phyloP scores from a whole-genome alignment of 2,329 filamentous ascomycete species.

The Fusarium sp. region DNA sequence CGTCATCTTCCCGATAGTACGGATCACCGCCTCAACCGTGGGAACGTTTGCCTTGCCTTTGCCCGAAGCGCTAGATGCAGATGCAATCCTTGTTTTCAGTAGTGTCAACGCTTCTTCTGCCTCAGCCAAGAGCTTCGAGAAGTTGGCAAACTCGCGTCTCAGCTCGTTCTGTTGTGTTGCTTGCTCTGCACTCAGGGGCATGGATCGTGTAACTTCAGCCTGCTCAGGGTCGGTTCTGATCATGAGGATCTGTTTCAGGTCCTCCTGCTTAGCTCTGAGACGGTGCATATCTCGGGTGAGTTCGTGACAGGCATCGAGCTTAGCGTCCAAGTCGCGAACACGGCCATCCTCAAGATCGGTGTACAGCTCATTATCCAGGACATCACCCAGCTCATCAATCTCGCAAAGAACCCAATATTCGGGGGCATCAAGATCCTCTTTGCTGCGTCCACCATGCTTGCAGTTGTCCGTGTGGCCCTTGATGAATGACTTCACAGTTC shows the following conservation, averaged over 20 bases:
- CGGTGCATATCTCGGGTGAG: conserved; percentile 76
- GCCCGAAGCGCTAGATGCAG: conserved; percentile 62
- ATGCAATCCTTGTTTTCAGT: conserved; percentile 80
- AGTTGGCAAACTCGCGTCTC: conserved; percentile 76
- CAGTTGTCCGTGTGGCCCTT: conserved; percentile 71
- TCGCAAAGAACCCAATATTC: conserved; percentile 82
- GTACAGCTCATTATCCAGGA: conserved; percentile 74
- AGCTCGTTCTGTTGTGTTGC: conserved; percentile 85
- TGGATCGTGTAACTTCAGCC: conserved; percentile 70
- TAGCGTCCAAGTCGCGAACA: conserved; percentile 74
- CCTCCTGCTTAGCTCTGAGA: conserved; percentile 79
- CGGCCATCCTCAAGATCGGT: conserved; percentile 73
- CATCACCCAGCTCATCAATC: conserved; percentile 72
- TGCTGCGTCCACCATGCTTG: conserved; percentile 65
- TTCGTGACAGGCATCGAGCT: conserved; percentile 74
- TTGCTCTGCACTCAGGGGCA: conserved; percentile 87
- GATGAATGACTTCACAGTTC: conserved; percentile 73
- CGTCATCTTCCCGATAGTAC: conserved; percentile 93
- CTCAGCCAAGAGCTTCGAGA: conserved; percentile 79
- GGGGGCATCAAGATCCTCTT: conserved; percentile 74
- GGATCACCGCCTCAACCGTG: conserved; percentile 90
- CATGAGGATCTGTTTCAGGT: conserved; percentile 80
- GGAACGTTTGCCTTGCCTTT: conserved; percentile 68
- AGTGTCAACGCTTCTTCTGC: conserved; percentile 84
- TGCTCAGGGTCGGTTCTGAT: conserved; percentile 75